phyloP scores from a whole-genome alignment of 2,329 filamentous ascomycete species.

The Sporothrix brasiliensis region DNA sequence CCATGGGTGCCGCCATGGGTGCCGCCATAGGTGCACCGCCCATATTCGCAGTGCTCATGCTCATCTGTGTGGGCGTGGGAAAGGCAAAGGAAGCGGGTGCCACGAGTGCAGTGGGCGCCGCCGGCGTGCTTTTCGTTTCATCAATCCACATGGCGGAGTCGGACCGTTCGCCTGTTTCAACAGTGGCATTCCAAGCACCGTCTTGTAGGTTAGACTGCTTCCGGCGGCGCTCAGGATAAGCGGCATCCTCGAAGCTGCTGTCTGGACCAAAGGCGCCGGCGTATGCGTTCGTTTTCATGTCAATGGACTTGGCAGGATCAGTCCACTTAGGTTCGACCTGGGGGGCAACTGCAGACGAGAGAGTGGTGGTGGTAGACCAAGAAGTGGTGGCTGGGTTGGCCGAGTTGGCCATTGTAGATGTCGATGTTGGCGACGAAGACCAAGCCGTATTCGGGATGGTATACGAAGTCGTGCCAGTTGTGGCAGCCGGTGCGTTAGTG shows the following conservation, averaged over 20 bases:
- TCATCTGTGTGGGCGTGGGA: neutral
- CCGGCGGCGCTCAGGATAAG: neutral
- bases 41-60: neutral
- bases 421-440: neutral
- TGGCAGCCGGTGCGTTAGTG: neutral
- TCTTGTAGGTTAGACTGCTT: neutral
- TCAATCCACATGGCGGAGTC: conserved; percentile 2
- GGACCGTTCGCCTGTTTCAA: neutral
- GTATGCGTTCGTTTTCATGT: neutral
- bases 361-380: neutral
- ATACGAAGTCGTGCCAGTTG: neutral
- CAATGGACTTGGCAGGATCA: neutral
- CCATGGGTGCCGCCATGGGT: neutral
- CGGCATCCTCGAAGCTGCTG: conserved; percentile 3
- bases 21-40: neutral
- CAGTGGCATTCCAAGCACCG: neutral
- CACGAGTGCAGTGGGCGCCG: neutral
- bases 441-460: neutral
- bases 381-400: neutral
- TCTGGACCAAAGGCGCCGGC: neutral
- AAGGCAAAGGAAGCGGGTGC: neutral
- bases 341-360: neutral
- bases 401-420: neutral
- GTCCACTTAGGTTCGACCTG: neutral
- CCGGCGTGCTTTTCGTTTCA: neutral